Evolutionary conservation across 2,329 filamentous ascomycete species (phyloP).

Genomic region (Venturia nashicola): DNA sequence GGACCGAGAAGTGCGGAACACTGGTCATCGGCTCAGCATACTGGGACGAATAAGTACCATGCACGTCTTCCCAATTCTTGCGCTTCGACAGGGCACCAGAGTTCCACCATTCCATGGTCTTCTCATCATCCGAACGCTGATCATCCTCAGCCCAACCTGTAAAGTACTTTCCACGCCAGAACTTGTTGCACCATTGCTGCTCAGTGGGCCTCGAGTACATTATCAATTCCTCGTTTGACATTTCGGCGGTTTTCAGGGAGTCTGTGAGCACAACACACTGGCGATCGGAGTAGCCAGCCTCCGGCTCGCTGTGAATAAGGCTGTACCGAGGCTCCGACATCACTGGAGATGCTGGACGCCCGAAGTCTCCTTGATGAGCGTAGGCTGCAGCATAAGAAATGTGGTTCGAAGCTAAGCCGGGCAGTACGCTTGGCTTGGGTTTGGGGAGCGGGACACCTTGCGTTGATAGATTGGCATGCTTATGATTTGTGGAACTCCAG

Average conservation of each 20-base stretch:
- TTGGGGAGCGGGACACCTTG: neutral
- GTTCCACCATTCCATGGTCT: neutral
- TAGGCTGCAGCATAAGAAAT: neutral
- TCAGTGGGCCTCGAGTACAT: neutral
- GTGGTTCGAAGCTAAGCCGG: neutral
- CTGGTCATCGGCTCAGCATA: neutral
- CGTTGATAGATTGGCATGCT: neutral
- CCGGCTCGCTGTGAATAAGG: neutral
- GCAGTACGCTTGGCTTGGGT: neutral
- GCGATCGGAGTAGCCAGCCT: neutral
- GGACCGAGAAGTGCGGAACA: neutral
- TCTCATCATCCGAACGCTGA: neutral
- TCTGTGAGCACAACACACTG: neutral
- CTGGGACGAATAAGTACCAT: neutral
- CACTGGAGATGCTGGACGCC: neutral
- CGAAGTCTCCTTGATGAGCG: neutral
- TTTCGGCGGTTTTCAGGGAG: neutral
- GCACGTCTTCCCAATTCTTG: neutral
- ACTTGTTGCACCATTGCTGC: neutral
- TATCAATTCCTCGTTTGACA: constrained; percentile 1
- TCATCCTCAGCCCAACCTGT: neutral
- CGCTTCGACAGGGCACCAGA: neutral
- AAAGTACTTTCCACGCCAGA: neutral
- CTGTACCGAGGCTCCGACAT: neutral
- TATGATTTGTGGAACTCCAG: neutral